Base-by-base conservation (phyloP, 345 rosid species). In the Arabidopsis thaliana region DNA sequence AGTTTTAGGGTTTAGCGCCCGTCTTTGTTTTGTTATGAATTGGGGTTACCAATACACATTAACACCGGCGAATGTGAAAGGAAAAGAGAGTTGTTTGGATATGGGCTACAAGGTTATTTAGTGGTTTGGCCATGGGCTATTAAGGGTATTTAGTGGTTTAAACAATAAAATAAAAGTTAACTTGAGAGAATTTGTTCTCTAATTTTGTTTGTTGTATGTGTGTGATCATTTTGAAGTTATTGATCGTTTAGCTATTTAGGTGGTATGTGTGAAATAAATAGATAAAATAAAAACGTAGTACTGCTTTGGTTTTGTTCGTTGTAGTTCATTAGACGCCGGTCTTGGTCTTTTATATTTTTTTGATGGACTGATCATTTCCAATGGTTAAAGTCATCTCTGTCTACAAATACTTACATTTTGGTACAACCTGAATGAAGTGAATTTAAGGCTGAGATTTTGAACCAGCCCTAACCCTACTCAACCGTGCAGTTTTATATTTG, bases 1-100 rank as follows among this genome's bases (percentile, higher is more conserved):
- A 24, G 41, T 41, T 75, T 33, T 16, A 68, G 37, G 56, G 49
- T 42, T 68, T 52, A 7, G 14, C 38, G 49, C 37, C 60, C n/a
- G 49, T 51, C 12, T 55, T 51, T 52, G 25, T 59, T 59, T 67
- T 32, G 30, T 23, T 40, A 42, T 51, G 49, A 60, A 41, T 52
- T 68, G 69, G 63, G 60, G 28, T 42, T 44, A 16, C 49, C 10
- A 55, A 50, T 45, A 49, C 16, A 59, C 16, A 59, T 40, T 66
- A 66, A 57, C 42, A 16, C 48, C 34, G 11, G 67, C 7, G 30
- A 22, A 22, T 66, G 52, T 67, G 67, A 24, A 62, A 34, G 13
- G 7, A 25, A 2, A 46, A 37, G 36, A n/a, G 59, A 67, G 44
- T 48, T 25, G 59, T 24, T 56, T 42, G 32, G 24, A 40, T 34